Base-by-base conservation (phyloP, 164 flowering plant species). In the Magnolia officinalis region DNA sequence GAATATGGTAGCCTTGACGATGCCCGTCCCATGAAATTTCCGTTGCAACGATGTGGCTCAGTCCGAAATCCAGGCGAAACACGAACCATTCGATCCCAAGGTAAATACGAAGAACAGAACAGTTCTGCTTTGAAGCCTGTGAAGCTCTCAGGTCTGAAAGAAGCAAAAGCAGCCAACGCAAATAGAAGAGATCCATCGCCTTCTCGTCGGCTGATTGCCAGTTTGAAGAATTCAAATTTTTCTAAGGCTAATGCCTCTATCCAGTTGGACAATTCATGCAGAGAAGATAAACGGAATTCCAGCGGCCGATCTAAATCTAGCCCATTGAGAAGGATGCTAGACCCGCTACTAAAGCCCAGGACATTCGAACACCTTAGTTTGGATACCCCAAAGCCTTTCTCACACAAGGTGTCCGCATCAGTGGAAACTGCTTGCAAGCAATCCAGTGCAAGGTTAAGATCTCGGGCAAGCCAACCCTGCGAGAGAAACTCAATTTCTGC, bases 271-370 rank as follows among this genome's bases (percentile, higher is more conserved):
- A 80, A 71, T 71, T 52, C 77, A 61, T 72, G 58, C 31, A 76
- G 45, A 65, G 45, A 37, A 5, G 85, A 82, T 63, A 88, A 86
- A 74, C 63, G 75, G 55, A 77, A 64, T 67, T 73, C 79, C 58
- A 75, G 76, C 51, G 78, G 70, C 77, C 86, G 86, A 85, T 80
- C 85, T 18, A 88, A 90, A 78, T 84, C 90, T 19, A 92, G 98
- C 77, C 95, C 99, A 50, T 79, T 95, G 73, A 90, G 93, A 83
- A 92, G 98, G 82, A 78, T 92, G 24, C 75, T 95, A 19, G 94
- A 89, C 63, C 98, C 98, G 49, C 58, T 93, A 70, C 77, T 88
- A 75, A 85, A 82, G 82, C 80, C 89, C 67, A 90, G 79, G 84
- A 74, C 81, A 21, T 73, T 76, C 64, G 81, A 74, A 68, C 75